Evolutionary conservation across 176 grass and related monocot genomes (phyloP), one percentile per base, ranked within the genome.

Genomic region (Rhynchospora breviuscula): DNA sequence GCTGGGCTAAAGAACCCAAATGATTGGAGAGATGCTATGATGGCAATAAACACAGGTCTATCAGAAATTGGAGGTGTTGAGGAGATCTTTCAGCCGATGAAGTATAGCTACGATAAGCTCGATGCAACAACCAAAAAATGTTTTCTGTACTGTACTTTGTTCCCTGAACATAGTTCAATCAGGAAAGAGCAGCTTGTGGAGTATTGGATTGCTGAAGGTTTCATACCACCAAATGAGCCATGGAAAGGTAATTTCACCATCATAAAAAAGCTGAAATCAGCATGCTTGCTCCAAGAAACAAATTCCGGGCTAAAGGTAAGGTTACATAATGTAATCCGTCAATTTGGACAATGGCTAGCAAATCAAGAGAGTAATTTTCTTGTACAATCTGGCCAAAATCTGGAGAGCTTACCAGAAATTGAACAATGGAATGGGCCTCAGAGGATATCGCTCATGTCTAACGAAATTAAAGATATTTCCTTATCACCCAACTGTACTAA

Each of bases 81-180:
- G 56, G 81, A 88, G 66, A 89, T 95, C 84, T 84, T 91, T 25
- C 47, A 8, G 70, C 33, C 10, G 14, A 72, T 95, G 17, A 91
- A 89, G 21, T 91, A 89, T 75, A 91, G 93, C 74, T 95, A 80
- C 0, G 88, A 93, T 53, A 95, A 59, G 25, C 90, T 95, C 31
- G 76, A 84, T 1, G 11, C 31, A 54, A 70, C 35, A 72, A 69
- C 85, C 9, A 84, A 91, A 35, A 49, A 89, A 7, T 92, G 88
- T 67, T 95, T 95, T 73, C 49, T 91, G 23, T 95, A 95, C 48
- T 95, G 87, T 26, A 90, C 85, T 11, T 71, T 95, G 21, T 95
- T 92, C 58, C 90, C 88, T 1, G 87, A 87, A 13, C 85, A 92
- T 25, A 87, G 87, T 79, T 92, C 88, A 8, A 89, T 93, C 47